Percentiles rank a stretch among this genome's conserved stretches.
These are phyloP conservation scores for Lactifluus piperatus DNA, from an alignment of 768 basidiomycete genomes.

Conservation along the genomic window DNA sequence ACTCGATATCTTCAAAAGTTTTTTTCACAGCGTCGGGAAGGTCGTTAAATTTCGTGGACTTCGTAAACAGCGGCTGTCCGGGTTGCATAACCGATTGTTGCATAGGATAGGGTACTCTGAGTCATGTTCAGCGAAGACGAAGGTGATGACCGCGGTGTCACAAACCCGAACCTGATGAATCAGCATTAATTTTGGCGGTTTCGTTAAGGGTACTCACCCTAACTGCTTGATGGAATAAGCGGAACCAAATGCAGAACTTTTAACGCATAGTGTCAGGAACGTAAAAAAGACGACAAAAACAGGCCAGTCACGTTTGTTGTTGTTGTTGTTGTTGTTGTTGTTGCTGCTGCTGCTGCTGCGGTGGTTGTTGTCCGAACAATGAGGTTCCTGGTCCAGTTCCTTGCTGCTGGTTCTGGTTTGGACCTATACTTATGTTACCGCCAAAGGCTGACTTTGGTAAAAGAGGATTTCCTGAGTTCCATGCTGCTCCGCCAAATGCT, in stretches of 20 bases:
- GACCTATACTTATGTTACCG: not conserved
- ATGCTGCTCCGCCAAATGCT: not conserved
- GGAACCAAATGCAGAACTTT: conserved; percentile 31
- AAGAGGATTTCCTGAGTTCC: conserved; percentile 15
- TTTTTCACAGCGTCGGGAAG: conserved; percentile 60
- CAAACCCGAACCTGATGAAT: conserved; percentile 13
- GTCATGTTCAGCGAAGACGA: conserved; percentile 2
- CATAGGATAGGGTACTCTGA: conserved; percentile 1
- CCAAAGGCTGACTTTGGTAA: conserved; percentile 17
- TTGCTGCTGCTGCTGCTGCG: conserved; percentile 17
- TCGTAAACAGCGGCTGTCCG: conserved; percentile 36
- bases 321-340: conserved; percentile 17
- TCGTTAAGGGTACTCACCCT: not conserved
- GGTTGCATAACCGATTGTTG: conserved; percentile 14
- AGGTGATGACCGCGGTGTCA: not conserved
- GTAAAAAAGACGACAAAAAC: not conserved
- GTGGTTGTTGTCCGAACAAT: conserved; percentile 16
- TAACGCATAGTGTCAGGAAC: not conserved
- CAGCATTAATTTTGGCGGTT: not conserved
- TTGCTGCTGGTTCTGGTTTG: not conserved
- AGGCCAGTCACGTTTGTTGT: conserved; percentile 21
- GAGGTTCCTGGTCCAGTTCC: conserved; percentile 1
- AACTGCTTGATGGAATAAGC: not conserved
- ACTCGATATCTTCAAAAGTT: conserved; percentile 67
- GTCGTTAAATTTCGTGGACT: conserved; percentile 74